Base-by-base conservation (phyloP, 108 stramenopile genomes). In the Aureococcus anophagefferens region DNA sequence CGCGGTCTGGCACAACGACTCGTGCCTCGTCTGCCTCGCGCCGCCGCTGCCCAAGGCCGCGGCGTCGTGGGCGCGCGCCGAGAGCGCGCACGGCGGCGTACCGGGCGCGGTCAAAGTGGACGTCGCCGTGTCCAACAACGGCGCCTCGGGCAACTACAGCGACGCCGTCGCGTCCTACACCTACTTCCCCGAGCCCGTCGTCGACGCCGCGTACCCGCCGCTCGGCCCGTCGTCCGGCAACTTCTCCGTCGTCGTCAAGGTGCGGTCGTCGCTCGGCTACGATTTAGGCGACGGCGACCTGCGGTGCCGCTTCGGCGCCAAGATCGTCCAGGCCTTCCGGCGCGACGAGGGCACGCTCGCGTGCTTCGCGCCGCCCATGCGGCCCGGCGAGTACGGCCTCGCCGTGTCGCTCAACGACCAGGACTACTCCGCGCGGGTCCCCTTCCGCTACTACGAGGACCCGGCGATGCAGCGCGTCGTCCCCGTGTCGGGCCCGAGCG, bases 351-450 rank as follows among this genome's bases (percentile, higher is more conserved):
- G 74, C 17, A 71, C 76, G 75, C 72, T 89, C 0, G 69, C 64
- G n/a, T 90, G 90, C 79, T 74, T 67, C 33, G 84, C 89, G 32
- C 90, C 90, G 25, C 70, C 76, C 17, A 46, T 71, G 17, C 69
- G 73, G 7, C 51, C 83, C 0, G 88, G 90, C 31, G 46, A 66
- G 0, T 87, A 85, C 72, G 45, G 84, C 17, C 37, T 90, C 16
- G 86, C 83, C 44, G 74, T 90, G 33, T 85, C 83, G 4, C 68
- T 86, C 65, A 90, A 90, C 67, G 87, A 87, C 40, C 90, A 90
- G 73, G 90, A 90, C 63, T 90, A 76, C 66, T 30, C 45, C 33
- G 13, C 25, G 29, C 45, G 78, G 62, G 62, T 71, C 32, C 70
- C 72, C 28, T 89, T 88, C 66, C 44, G 68, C 59, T 90, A 71